phyloP scores from a whole-genome alignment of 306 rosid genomes.

The Sindora glabra region DNA sequence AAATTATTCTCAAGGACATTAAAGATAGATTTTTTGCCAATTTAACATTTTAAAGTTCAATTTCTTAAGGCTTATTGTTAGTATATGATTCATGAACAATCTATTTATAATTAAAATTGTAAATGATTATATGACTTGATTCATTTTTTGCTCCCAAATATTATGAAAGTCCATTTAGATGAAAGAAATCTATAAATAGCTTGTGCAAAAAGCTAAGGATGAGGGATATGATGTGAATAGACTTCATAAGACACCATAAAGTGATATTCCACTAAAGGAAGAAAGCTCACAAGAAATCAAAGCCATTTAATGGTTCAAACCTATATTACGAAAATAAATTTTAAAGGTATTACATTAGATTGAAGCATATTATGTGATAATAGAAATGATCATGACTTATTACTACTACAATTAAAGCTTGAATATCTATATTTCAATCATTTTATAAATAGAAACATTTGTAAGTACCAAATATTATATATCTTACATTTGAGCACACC shows the following conservation, averaged over 20 bases:
- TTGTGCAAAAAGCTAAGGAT: slow-evolving; percentile 50
- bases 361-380: slow-evolving; percentile 1
- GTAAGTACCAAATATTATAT: too few relatives aligned
- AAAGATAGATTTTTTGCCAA: too few relatives aligned
- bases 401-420: slow-evolving; percentile 6
- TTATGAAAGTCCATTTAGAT: slow-evolving; percentile 55
- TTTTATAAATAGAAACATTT: slow-evolving; percentile 5
- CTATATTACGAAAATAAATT: slow-evolving; percentile 52
- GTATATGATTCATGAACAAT: neutral
- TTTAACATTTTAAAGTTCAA: too few relatives aligned
- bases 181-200: slow-evolving; percentile 56
- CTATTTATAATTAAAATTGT: neutral
- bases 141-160: slow-evolving; percentile 34
- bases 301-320: slow-evolving; percentile 75
- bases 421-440: neutral
- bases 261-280: slow-evolving; percentile 54
- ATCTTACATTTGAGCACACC: neutral
- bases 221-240: slow-evolving; percentile 83
- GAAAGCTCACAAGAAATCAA: slow-evolving; percentile 56
- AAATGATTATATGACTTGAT: neutral
- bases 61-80: too few relatives aligned
- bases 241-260: slow-evolving; percentile 79
- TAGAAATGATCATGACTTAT: too few relatives aligned
- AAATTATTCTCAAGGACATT: too few relatives aligned
- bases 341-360: neutral